Percentiles rank a stretch among this genome's conserved stretches.
phyloP scores from a whole-genome alignment of 345 rosid species.

The Eucalyptus curtisii region DNA sequence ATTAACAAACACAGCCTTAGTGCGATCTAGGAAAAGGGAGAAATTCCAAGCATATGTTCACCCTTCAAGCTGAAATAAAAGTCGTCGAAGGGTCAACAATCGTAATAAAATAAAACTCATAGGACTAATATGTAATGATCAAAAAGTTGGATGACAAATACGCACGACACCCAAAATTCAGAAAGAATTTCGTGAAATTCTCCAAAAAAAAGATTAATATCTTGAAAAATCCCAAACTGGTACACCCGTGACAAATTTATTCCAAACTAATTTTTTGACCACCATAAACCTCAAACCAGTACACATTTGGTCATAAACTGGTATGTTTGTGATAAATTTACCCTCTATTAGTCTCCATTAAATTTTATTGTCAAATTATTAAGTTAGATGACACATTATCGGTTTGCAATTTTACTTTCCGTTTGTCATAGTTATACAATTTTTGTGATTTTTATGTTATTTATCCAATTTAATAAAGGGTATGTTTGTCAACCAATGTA shows the following conservation, averaged over 20 bases:
- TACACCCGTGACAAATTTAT: accelerated
- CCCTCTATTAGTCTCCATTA: accelerated
- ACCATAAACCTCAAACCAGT: accelerated
- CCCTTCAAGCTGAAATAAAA: not conserved
- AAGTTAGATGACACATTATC: too few species aligned
- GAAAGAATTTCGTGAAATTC: not conserved
- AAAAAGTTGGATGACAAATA: not conserved
- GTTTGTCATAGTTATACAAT: too few species aligned
- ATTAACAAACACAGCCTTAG: not conserved
- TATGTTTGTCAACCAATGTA: too few species aligned
- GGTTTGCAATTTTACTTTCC: accelerated
- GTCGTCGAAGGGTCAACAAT: not conserved
- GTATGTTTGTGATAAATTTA: too few species aligned
- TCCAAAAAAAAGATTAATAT: not conserved
- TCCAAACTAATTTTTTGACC: accelerated
- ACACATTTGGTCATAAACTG: too few species aligned
- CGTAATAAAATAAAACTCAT: not conserved
- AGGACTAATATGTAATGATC: not conserved
- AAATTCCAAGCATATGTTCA: too few species aligned
- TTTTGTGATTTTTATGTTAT: too few species aligned
- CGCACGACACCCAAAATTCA: not conserved
- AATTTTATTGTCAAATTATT: too few species aligned
- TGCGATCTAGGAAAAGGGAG: not conserved
- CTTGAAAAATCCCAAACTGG: accelerated
- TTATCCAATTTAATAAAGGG: too few species aligned